Percentiles rank a stretch among this genome's conserved stretches.
Conservation (phyloP, 225 moss, liverwort and hornwort species). For the Bryum argenteum region DNA sequence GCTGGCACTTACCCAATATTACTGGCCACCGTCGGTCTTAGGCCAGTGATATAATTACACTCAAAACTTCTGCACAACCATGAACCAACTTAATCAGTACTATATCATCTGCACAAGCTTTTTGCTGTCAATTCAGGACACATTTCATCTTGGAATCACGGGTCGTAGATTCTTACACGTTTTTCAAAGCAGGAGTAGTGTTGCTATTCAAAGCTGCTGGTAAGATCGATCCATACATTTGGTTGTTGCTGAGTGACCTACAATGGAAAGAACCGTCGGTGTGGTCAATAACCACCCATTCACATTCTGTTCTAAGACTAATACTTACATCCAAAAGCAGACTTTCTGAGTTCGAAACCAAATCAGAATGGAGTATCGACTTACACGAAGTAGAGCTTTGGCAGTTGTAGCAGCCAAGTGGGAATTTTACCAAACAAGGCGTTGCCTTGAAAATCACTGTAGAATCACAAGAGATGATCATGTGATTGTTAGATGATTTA, state of each 20-base stretch:
- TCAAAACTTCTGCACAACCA: constrained; percentile 33
- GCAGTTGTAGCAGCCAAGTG: constrained; percentile 39
- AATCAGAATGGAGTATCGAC: neutral
- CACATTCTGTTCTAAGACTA: neutral
- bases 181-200: constrained; percentile 29
- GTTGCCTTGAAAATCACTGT: constrained; percentile 38
- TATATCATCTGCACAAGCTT: no score
- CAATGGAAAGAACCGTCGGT: constrained; percentile 13
- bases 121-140: no score
- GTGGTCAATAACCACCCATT: no score
- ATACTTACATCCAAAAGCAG: neutral
- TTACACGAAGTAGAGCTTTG: constrained; percentile 31
- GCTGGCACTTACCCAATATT: constrained; percentile 34
- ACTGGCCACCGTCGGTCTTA: constrained; percentile 30
- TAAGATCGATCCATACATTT: constrained; percentile 28
- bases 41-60: constrained; percentile 46
- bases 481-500: neutral
- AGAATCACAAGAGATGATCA: neutral
- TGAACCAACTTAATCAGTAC: neutral
- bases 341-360: neutral
- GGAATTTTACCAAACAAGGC: constrained; percentile 35
- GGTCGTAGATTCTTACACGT: constrained; percentile 26
- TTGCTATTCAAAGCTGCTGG: constrained; percentile 30
- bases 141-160: no score
- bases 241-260: constrained; percentile 48